These are phyloP conservation scores for Hypoxylon sp. DNA, from an alignment of 2,329 filamentous ascomycete genomes.

Conservation along the genomic window DNA sequence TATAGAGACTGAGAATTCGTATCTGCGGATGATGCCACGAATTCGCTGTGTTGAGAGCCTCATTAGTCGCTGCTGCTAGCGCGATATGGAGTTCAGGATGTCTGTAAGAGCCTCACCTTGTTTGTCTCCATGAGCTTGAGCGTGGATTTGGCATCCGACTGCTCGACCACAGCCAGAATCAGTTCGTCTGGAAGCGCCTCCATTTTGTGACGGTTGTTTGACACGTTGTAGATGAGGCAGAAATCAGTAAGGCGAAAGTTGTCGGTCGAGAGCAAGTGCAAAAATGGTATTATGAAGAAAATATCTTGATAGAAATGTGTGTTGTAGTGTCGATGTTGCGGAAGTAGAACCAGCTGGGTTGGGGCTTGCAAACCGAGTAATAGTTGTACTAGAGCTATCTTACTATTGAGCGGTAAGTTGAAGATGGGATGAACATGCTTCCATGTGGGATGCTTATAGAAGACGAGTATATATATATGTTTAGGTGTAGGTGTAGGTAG, in stretches of 20 bases:
- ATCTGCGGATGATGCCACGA: slow-evolving; percentile 15
- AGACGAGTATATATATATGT: neutral
- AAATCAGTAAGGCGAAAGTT: neutral
- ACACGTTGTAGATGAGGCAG: neutral
- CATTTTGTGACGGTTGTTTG: slow-evolving; percentile 13
- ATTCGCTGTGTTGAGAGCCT: slow-evolving; percentile 27
- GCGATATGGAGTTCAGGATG: neutral
- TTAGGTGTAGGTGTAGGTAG: too few species aligned
- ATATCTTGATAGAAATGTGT: neutral
- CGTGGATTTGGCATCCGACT: slow-evolving; percentile 45
- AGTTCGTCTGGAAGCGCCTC: slow-evolving; percentile 40
- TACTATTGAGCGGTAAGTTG: neutral
- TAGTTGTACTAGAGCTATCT: neutral
- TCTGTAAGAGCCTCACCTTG: slow-evolving; percentile 42
- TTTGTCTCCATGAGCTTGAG: slow-evolving; percentile 42
- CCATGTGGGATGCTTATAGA: neutral
- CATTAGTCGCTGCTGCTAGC: slow-evolving; percentile 6
- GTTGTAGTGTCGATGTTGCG: neutral
- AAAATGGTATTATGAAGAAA: neutral
- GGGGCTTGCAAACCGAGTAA: neutral
- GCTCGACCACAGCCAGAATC: slow-evolving; percentile 45
- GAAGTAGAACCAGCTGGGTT: neutral
- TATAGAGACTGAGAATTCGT: slow-evolving; percentile 46
- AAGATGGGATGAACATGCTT: neutral
- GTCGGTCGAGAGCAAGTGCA: neutral